phyloP scores from a whole-genome alignment of 108 stramenopile species.

The Nitzschia sp. region DNA sequence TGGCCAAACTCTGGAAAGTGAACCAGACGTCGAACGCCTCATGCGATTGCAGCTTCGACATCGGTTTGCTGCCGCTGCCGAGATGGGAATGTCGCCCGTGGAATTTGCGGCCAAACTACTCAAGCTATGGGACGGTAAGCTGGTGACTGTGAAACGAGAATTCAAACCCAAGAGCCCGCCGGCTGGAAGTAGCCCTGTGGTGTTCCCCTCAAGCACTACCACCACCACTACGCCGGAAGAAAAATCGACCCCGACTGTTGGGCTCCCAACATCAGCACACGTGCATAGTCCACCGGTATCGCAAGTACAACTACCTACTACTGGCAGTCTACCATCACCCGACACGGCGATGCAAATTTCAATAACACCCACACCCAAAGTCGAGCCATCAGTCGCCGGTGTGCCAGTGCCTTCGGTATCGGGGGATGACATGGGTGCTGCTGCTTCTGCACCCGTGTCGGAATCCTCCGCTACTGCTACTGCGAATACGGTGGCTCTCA shows the following conservation, averaged over 20 bases:
- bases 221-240: too few species aligned
- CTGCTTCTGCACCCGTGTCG: not conserved
- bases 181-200: too few species aligned
- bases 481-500: not conserved
- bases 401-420: too few species aligned
- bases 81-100: conserved; percentile 24
- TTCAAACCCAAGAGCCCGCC: not conserved
- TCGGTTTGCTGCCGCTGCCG: conserved; percentile 25
- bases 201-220: too few species aligned
- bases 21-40: conserved; percentile 19
- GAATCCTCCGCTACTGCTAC: not conserved
- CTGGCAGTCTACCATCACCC: too few species aligned
- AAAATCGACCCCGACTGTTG: too few species aligned
- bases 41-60: conserved; percentile 31
- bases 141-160: conserved; percentile 1
- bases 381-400: too few species aligned
- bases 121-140: conserved; percentile 22
- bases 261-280: too few species aligned
- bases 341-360: too few species aligned
- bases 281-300: too few species aligned
- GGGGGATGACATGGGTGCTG: too few species aligned
- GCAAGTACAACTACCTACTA: not conserved
- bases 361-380: too few species aligned
- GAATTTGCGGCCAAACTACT: conserved; percentile 25
- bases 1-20: conserved; percentile 1